Percentiles rank a stretch among this genome's conserved stretches.
phyloP scores from a whole-genome alignment of 345 rosid genomes.

The Aegle marmelos region DNA sequence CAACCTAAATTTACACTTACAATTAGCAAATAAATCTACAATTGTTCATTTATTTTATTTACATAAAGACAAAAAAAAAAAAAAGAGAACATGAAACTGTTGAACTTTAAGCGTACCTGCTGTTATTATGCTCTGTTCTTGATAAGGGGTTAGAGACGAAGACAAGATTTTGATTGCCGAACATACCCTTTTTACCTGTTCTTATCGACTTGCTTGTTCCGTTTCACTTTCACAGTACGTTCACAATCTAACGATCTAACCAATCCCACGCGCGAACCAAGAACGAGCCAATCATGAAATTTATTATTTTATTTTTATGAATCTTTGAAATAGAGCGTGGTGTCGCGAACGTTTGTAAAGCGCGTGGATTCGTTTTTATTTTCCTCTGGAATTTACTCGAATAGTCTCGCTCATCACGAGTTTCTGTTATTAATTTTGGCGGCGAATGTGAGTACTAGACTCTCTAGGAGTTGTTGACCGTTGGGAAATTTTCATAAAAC shows the following conservation, averaged over 20 bases:
- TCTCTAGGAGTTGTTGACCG: neutral
- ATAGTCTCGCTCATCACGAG: neutral
- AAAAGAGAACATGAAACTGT: neutral
- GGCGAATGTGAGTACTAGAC: neutral
- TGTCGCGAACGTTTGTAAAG: neutral
- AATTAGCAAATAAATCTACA: neutral
- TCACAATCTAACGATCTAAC: too few species aligned
- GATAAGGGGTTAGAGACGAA: neutral
- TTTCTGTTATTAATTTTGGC: neutral
- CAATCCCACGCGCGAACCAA: neutral
- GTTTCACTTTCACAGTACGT: neutral
- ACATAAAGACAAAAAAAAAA: neutral
- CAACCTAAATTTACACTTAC: neutral
- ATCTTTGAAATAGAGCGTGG: neutral
- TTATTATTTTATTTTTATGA: neutral
- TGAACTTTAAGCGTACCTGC: neutral
- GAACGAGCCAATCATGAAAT: neutral
- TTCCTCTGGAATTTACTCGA: neutral
- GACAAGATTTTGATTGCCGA: neutral
- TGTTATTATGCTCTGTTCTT: neutral
- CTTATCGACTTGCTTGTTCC: neutral
- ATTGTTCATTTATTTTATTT: neutral
- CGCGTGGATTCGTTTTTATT: neutral
- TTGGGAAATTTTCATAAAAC: neutral
- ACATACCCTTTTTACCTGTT: neutral